A percentile compares a stretch with the other conserved stretches of the same genome.
Evolutionary conservation across 164 flowering plant species (phyloP).

Genomic region (Saururus chinensis): DNA sequence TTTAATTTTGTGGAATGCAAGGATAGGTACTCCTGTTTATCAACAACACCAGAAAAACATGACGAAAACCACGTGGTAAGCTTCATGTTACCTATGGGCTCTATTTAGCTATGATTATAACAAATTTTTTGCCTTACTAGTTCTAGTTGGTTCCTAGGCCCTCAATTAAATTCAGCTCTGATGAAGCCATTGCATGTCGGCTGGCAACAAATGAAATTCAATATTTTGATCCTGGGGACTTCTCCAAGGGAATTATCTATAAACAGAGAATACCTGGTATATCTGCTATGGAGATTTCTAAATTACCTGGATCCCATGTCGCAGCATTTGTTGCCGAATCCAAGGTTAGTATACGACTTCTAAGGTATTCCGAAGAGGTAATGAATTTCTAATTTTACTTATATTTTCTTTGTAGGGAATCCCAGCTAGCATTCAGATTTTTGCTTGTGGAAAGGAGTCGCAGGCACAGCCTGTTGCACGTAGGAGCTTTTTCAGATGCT

Average conservation of each 20-base stretch:
- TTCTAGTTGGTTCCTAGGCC: conserved; percentile 48
- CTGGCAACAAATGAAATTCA: conserved; percentile 88
- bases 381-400: neutral
- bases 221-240: conserved; percentile 69
- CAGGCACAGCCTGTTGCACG: conserved; percentile 80
- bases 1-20: conserved; percentile 55
- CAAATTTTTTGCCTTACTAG: neutral
- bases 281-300: conserved; percentile 74
- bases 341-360: conserved; percentile 40
- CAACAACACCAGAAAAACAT: conserved; percentile 71
- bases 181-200: conserved; percentile 88
- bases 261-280: conserved; percentile 75
- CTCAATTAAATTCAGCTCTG: conserved; percentile 58
- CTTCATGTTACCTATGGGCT: conserved; percentile 3
- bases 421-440: conserved; percentile 93
- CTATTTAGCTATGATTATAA: neutral
- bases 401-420: conserved; percentile 48
- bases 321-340: conserved; percentile 89
- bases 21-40: conserved; percentile 53
- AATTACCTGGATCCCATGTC: conserved; percentile 65
- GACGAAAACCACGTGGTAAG: conserved; percentile 72
- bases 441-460: conserved; percentile 46
- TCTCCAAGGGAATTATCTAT: conserved; percentile 59
- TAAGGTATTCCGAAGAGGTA: too few relatives aligned
- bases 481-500: conserved; percentile 87